Base-by-base conservation (phyloP, 2,329 filamentous ascomycete genomes). In the Rutstroemia sp. region DNA sequence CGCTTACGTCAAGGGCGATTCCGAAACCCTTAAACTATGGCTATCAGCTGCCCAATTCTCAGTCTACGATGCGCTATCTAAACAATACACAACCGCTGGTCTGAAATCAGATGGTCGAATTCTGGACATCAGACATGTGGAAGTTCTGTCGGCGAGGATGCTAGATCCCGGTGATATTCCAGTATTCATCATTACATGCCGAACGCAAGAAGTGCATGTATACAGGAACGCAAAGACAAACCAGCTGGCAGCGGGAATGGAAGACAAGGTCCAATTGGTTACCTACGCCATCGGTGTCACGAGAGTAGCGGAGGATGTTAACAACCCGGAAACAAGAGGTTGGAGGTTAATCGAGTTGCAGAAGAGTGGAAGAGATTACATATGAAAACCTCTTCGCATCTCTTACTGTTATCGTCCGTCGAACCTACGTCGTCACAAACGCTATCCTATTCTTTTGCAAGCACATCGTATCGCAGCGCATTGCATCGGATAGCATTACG, bases 281-380 rank as follows among this genome's bases (percentile, higher is more conserved):
- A 97, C 94, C 2, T 99, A 99, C 69, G 94, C 92, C 61, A 97
- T 99, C 65, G 94, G 94, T 66, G 88, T 99, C 59, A 99, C 94
- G 3, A 81, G 94, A 63, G 84, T 95, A 58, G 86, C 94, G 2
- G 94, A 99, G 70, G 94, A 99, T 65, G 92, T 97, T 64, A 92
- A 86, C 77, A 97, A 99, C 72, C 89, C 91, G 2, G 94, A 99
- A 76, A 99, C 94, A 10, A 82, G 92, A 69, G 94, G 94, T 34
- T 99, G 94, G 94, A 86, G 92, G 68, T 77, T 99, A 72, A 97
- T 99, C 69, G 94, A 99, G 76, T 84, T 99, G 78, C 94, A 99
- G 74, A 99, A 99, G 85, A 95, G 90, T 72, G 92, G 89, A 56
- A 84, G 94, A 68, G 94, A 99, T 75, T 97, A 88, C 67, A 84